Conservation (phyloP, 2,329 filamentous ascomycete species). For the Pseudocercospora fuligena region DNA sequence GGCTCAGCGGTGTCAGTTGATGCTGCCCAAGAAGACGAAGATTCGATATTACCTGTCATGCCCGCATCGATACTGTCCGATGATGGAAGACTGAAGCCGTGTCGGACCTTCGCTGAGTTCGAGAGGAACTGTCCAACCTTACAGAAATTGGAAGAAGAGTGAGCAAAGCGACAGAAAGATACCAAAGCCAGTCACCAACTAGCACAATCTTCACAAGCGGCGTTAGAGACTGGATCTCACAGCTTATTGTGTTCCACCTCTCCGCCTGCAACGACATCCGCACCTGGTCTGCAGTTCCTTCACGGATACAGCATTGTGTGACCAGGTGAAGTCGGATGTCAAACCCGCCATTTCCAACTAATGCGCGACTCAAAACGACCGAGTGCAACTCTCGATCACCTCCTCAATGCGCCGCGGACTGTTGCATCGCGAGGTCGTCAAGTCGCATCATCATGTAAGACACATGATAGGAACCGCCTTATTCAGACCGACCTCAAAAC, state of each 20-base stretch:
- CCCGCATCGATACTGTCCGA: background rate
- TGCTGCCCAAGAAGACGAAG: background rate
- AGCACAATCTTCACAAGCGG: background rate
- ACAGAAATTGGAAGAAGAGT: constrained; percentile 5
- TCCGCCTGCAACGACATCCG: background rate
- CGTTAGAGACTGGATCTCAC: background rate
- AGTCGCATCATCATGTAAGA: background rate
- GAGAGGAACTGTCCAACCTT: background rate
- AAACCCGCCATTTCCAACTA: background rate
- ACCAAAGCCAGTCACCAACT: background rate
- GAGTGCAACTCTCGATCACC: too few relatives aligned
- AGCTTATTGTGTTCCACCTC: background rate
- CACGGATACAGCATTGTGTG: background rate
- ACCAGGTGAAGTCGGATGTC: background rate
- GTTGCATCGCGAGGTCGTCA: background rate
- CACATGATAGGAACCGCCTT: too few relatives aligned
- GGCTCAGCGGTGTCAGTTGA: background rate
- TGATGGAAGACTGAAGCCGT: background rate
- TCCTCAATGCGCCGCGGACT: too few relatives aligned
- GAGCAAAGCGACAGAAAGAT: background rate
- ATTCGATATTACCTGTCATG: background rate
- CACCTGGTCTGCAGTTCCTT: background rate
- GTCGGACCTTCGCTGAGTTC: background rate
- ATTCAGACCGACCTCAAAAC: too few relatives aligned
- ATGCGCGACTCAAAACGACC: background rate